Conservation (phyloP, 148 eudicot genomes). For the Selenicereus undatus region DNA sequence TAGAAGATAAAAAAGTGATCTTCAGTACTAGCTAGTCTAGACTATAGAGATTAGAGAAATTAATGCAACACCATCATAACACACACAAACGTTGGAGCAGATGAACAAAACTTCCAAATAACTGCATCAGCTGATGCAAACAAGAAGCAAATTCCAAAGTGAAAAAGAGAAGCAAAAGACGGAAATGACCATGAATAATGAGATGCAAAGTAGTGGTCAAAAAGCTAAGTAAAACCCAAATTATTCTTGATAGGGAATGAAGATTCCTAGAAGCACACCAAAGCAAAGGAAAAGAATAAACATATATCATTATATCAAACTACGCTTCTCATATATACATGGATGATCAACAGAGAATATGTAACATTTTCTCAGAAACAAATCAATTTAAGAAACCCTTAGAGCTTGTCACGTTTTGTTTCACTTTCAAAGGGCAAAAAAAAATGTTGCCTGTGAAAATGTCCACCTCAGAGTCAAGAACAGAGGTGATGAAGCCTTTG, state of each 20-base stretch:
- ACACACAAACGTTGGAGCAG: too few relatives aligned
- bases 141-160: too few relatives aligned
- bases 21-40: too few relatives aligned
- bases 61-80: too few relatives aligned
- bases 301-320: background rate
- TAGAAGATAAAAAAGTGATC: too few relatives aligned
- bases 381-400: background rate
- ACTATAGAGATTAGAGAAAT: too few relatives aligned
- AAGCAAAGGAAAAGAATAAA: constrained; percentile 41
- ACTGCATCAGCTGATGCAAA: too few relatives aligned
- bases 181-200: background rate
- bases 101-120: too few relatives aligned
- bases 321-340: background rate
- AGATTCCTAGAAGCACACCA: constrained; percentile 28
- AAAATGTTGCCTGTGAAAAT: constrained; percentile 5
- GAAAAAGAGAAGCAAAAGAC: constrained; percentile 6
- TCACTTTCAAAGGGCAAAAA: constrained; percentile 8
- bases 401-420: background rate
- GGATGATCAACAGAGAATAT: background rate
- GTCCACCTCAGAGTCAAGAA: constrained; percentile 35
- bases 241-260: constrained; percentile 24
- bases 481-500: constrained; percentile 36
- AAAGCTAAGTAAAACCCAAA: constrained; percentile 27
- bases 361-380: background rate
- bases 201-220: constrained; percentile 22